Evolutionary conservation across 2,329 filamentous ascomycete species (phyloP).

Genomic region (Verticillium albo-atrum): DNA sequence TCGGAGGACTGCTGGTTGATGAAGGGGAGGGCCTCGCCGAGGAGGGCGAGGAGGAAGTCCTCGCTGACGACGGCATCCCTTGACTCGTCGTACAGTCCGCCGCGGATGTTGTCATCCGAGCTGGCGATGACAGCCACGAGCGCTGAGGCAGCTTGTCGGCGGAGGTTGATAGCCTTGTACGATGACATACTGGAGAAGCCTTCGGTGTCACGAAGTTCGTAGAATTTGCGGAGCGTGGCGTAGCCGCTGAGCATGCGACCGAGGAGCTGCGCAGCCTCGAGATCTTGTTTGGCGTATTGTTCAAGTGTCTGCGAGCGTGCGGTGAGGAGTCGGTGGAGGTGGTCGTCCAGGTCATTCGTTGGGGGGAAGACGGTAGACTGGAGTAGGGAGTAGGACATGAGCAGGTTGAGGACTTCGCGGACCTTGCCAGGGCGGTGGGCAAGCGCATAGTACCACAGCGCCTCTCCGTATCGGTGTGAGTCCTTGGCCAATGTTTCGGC

Average conservation of each 20-base stretch:
- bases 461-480: conserved; percentile 76
- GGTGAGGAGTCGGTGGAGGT: conserved; percentile 64
- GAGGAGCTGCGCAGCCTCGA: conserved; percentile 77
- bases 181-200: conserved; percentile 20
- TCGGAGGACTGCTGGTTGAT: conserved; percentile 46
- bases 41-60: conserved; percentile 76
- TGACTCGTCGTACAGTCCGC: conserved; percentile 78
- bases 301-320: conserved; percentile 69
- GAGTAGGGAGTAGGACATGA: conserved; percentile 82
- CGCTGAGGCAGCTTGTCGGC: conserved; percentile 65
- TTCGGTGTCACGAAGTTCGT: conserved; percentile 71
- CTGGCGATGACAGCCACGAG: conserved; percentile 81
- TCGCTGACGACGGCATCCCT: conserved; percentile 82
- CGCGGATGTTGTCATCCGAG: conserved; percentile 85
- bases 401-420: conserved; percentile 77
- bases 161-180: conserved; percentile 51
- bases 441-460: conserved; percentile 85
- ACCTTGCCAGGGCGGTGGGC: conserved; percentile 76
- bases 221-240: conserved; percentile 84
- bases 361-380: conserved; percentile 79
- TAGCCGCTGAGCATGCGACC: conserved; percentile 88
- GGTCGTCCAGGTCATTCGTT: conserved; percentile 64
- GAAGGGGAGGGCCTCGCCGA: conserved; percentile 80
- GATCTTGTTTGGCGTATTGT: conserved; percentile 67
- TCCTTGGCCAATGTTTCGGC: conserved; percentile 71